phyloP scores from a whole-genome alignment of 140 eudicot genomes.

The Flaveria floridana region DNA sequence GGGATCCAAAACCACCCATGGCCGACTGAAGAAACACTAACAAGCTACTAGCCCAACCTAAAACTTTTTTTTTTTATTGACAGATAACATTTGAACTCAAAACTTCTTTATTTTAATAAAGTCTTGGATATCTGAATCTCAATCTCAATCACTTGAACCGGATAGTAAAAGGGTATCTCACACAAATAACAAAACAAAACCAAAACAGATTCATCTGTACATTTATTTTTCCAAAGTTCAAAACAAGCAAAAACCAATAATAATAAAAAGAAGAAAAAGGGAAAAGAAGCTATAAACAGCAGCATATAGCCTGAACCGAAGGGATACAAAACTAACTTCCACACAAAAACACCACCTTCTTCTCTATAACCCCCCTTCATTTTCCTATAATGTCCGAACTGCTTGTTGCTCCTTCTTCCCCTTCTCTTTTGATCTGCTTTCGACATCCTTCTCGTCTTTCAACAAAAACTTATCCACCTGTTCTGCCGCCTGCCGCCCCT shows the following conservation, averaged over 20 bases:
- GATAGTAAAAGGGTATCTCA: background rate
- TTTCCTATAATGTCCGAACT: conserved; percentile 28
- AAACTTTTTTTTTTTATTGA: too few relatives aligned
- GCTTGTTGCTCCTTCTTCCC: conserved; percentile 44
- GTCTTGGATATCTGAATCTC: too few relatives aligned
- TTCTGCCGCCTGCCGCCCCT: conserved; percentile 92
- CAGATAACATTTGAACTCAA: too few relatives aligned
- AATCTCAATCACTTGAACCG: background rate
- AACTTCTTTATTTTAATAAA: too few relatives aligned
- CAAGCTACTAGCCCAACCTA: too few relatives aligned
- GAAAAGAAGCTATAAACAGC: conserved; percentile 32
- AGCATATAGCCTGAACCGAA: background rate
- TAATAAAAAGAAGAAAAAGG: background rate
- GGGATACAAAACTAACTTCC: conserved; percentile 33
- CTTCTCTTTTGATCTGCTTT: conserved; percentile 32
- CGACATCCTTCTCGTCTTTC: conserved; percentile 44
- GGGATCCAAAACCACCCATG: too few relatives aligned
- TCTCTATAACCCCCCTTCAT: background rate
- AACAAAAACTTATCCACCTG: conserved; percentile 76
- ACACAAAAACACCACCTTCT: conserved; percentile 20
- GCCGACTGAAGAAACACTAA: too few relatives aligned
- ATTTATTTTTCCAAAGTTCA: conserved; percentile 35
- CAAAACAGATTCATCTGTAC: conserved; percentile 39
- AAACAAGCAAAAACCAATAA: conserved; percentile 27
- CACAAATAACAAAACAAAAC: conserved; percentile 2